These are phyloP conservation scores for Phaeotremella skinneri DNA, from an alignment of 768 basidiomycete genomes.

Conservation along the genomic window DNA sequence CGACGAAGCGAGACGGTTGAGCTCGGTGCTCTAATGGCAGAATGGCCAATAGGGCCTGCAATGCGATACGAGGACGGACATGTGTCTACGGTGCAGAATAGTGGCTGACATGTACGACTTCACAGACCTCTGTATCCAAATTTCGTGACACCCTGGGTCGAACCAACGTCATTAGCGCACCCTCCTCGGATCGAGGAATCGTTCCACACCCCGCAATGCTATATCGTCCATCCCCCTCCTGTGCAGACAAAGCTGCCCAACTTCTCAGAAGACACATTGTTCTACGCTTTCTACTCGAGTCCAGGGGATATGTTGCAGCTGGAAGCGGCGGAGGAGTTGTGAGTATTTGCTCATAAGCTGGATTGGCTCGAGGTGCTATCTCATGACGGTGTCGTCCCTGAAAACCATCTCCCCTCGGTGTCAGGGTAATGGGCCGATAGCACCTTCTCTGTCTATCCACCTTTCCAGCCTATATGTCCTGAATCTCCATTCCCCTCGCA, in stretches of 20 bases:
- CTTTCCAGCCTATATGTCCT: too few species aligned
- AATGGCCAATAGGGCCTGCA: too few species aligned
- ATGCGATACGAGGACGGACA: too few species aligned
- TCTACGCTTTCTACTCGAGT: constrained; percentile 96
- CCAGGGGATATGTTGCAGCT: constrained; percentile 82
- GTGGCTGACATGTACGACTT: neutral
- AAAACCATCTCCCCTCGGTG: neutral
- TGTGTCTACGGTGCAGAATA: too few species aligned
- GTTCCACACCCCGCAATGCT: constrained; percentile 84
- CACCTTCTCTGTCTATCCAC: too few species aligned
- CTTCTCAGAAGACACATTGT: constrained; percentile 93
- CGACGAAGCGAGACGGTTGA: too few species aligned
- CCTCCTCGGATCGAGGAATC: constrained; percentile 71
- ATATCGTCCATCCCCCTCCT: constrained; percentile 84
- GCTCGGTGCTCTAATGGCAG: too few species aligned
- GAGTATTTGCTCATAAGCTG: constrained; percentile 51
- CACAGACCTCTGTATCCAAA: constrained; percentile 78
- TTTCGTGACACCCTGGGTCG: constrained; percentile 95
- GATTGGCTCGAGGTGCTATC: neutral
- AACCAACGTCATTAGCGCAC: constrained; percentile 60
- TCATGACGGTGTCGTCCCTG: neutral
- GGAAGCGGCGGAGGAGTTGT: constrained; percentile 94
- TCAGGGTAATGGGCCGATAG: too few species aligned
- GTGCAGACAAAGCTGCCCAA: constrained; percentile 55
- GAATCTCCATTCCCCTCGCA: constrained; percentile 1